Conservation (phyloP, 768 basidiomycete genomes). For the Termitomyces bulborhizus region DNA sequence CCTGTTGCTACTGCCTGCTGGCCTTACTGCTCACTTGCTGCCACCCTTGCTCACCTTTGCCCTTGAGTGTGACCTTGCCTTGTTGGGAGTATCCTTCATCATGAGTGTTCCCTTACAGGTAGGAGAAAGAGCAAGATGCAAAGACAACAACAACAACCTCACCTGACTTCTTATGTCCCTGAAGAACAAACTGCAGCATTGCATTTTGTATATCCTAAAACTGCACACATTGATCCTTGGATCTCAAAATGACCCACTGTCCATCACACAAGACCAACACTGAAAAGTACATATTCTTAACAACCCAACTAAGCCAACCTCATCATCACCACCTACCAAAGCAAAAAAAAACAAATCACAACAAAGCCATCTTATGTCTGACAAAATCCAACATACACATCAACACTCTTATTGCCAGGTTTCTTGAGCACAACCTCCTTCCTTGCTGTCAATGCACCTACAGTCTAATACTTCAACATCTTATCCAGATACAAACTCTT, state of each 20-base stretch:
- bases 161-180: conserved; percentile 59
- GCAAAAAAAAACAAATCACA: no score
- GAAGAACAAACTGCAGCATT: conserved; percentile 88
- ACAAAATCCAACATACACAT: conserved; percentile 77
- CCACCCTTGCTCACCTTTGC: no score
- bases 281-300: conserved; percentile 56
- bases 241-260: conserved; percentile 89
- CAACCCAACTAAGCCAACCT: no score
- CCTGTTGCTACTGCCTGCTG: no score
- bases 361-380: conserved; percentile 78
- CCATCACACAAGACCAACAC: conserved; percentile 82
- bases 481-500: conserved; percentile 91
- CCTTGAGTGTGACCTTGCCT: no score
- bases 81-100: no score
- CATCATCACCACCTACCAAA: no score
- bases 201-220: conserved; percentile 80
- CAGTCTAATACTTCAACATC: conserved; percentile 85
- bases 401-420: conserved; percentile 45
- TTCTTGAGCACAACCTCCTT: conserved; percentile 20
- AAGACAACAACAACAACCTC: background rate
- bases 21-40: no score
- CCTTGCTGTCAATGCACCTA: conserved; percentile 52
- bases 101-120: no score
- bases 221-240: conserved; percentile 93
- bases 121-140: no score